Base-by-base conservation (phyloP, 2,329 filamentous ascomycete genomes). In the Neocatenulostroma microsporum region DNA sequence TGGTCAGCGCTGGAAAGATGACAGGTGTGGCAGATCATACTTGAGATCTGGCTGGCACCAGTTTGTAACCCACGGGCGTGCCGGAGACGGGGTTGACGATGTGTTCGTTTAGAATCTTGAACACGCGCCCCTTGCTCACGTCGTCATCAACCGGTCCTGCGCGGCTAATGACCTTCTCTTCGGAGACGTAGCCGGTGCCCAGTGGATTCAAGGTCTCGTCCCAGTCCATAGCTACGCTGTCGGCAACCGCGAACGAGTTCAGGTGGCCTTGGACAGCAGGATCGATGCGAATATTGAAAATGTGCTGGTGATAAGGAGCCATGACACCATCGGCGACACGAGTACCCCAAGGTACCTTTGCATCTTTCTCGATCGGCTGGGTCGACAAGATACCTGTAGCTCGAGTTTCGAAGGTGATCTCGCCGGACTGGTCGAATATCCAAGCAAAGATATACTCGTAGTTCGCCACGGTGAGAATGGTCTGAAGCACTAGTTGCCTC, bases 391-490 rank as follows among this genome's bases (percentile, higher is more conserved):
- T 80, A 4, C 79, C 79, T 1, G 79, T 83, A 12, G 79, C 79
- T 23, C 78, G 73, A 28, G 81, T 74, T 55, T 84, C 80, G 50
- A 82, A 79, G 46, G 69, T 68, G 30, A 83, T 53, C 49, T 80
- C 77, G 37, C 76, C 80, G 2, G 78, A 78, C 54, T 83, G 80
- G 55, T 82, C 80, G 63, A 84, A 82, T 35, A 78, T 73, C 60
- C 79, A 84, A 3, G 78, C 78, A 24, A 84, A 68, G 48, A 84
- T 81, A 53, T 84, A 84, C 53, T 83, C 80, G 58, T 83, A 84
- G 60, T 84, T 84, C 9, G 76, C 70, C 4, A 83, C 36, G 1
- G 47, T 83, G 60, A 81, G 80, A 55, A 83, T 83, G 49, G 73
- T 75, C 53, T 83, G 80, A 5, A 84, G 55, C 1, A 83, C 78